Base-by-base conservation (phyloP, 176 grass and related monocot genomes). In the Alloteropsis semialata region DNA sequence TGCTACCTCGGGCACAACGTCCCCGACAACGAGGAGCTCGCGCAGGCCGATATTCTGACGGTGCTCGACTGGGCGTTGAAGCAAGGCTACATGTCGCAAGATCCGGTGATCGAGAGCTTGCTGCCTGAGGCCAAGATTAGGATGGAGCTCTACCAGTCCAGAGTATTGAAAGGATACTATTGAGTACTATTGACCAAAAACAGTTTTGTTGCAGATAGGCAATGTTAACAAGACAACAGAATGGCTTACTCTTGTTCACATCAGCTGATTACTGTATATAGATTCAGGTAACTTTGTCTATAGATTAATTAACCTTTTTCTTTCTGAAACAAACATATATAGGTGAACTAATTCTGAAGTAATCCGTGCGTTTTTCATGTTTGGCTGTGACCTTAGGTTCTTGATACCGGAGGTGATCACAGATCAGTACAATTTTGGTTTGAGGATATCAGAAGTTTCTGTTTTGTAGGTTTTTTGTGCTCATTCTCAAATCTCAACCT, bases 141-240 rank as follows among this genome's bases (percentile, higher is more conserved):
- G 49, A 82, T 98, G 88, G 96, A 98, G 50, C 93, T 98, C 65
- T 98, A 93, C 80, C 92, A 95, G 75, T 91, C 91, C 84, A 92
- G 91, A 93, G 74, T 86, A 14, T 64, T 81, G 17, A 97, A 87
- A 62, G 88, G 79, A 28, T 94, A 93, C 75, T 76, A 90, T 27
- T 93, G 81, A 91, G 76, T 74, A 39, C 69, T 43, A 55, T 65
- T 6, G 27, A 51, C 16, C 12, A 2, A 8, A 28, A 14, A n/a
- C 30, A 22, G 65, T 30, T 72, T n/a, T 72, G 85, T 59, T 76
- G 57, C 62, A 82, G 55, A 87, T 22, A 18, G 17, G 38, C 46
- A 64, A 32, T 74, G 66, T 73, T 60, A 70, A 41, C 38, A 79
- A 69, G 69, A 59, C 34, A 69, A 65, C 58, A 66, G n/a, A 22